These are phyloP conservation scores for Ailanthus altissimus DNA, from an alignment of 345 rosid genomes.

Conservation along the genomic window DNA sequence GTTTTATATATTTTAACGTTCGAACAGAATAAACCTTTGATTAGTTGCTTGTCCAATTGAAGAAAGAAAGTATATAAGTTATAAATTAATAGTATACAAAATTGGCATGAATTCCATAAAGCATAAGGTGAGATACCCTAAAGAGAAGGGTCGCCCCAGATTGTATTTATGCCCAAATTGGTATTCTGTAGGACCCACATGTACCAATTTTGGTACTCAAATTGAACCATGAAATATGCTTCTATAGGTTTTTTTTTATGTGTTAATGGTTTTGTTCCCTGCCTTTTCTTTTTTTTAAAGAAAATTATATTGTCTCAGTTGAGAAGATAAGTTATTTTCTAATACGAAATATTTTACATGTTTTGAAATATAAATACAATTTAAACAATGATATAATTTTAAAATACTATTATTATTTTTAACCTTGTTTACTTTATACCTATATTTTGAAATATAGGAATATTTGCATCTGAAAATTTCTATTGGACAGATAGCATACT, in stretches of 20 bases:
- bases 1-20: background rate
- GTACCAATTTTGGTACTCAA: constrained; percentile 20
- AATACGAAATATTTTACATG: too few species aligned
- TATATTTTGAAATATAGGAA: too few species aligned
- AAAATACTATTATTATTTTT: too few species aligned
- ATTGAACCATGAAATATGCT: constrained; percentile 21
- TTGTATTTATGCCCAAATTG: constrained; percentile 9
- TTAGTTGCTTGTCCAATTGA: constrained; percentile 4
- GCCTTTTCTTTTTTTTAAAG: background rate
- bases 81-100: background rate
- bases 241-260: background rate
- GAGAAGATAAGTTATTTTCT: too few species aligned
- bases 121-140: background rate
- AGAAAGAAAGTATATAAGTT: background rate
- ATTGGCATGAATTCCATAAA: constrained; percentile 4
- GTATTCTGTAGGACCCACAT: constrained; percentile 17
- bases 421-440: too few species aligned
- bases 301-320: too few species aligned
- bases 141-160: background rate
- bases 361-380: too few species aligned
- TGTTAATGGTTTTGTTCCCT: background rate
- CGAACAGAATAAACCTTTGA: constrained; percentile 11
- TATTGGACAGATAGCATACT: too few species aligned
- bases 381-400: too few species aligned
- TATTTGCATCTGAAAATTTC: too few species aligned